phyloP scores from a whole-genome alignment of 2,329 filamentous ascomycete genomes.

The Coniochaeta sp. region DNA sequence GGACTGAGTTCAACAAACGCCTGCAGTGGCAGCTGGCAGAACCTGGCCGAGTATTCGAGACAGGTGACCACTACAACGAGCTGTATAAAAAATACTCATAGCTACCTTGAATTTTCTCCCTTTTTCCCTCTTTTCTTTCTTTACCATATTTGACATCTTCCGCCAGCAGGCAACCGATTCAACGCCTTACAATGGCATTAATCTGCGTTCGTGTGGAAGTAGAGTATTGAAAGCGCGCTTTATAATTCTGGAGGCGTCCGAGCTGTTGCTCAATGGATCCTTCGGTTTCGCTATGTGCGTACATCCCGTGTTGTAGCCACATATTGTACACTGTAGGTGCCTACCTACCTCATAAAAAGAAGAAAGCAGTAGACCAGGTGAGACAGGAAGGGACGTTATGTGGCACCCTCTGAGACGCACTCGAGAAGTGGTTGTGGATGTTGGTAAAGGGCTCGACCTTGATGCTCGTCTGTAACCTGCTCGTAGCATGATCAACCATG shows the following conservation, averaged over 20 bases:
- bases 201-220: constrained; percentile 43
- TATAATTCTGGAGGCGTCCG: constrained; percentile 50
- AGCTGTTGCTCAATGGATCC: constrained; percentile 32
- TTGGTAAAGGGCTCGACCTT: no score
- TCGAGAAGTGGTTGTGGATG: no score
- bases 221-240: constrained; percentile 44
- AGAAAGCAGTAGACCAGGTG: no score
- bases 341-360: not conserved
- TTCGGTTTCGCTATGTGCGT: constrained; percentile 56
- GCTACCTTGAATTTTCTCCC: constrained; percentile 12
- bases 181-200: constrained; percentile 25
- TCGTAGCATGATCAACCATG: no score
- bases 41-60: not conserved
- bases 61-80: not conserved
- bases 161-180: constrained; percentile 22
- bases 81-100: not conserved
- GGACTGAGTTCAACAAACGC: no score
- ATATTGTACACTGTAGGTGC: no score
- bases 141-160: constrained; percentile 43
- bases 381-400: no score
- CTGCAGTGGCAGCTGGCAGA: constrained; percentile 1
- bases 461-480: no score
- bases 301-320: constrained; percentile 28
- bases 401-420: no score
- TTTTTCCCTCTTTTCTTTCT: constrained; percentile 22